Evolutionary conservation across 805 yeast species (phyloP).

Genomic region (Candida ulmi): DNA sequence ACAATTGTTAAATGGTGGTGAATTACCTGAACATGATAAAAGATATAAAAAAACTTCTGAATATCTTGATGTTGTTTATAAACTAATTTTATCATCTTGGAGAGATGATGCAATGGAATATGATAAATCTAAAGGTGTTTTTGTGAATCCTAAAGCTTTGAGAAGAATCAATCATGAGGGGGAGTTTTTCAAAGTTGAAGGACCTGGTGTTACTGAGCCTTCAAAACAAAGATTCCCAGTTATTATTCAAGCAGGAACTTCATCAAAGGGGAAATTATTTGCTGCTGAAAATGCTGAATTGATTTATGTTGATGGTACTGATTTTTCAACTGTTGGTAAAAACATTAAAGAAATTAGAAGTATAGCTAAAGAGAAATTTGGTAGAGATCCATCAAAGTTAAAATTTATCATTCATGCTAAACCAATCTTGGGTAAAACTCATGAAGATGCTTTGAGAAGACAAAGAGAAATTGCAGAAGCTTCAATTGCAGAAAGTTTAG

Average conservation of each 20-base stretch:
- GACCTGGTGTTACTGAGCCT: slow-evolving; percentile 35
- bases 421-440: slow-evolving; percentile 33
- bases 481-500: slow-evolving; percentile 21
- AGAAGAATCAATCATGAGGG: slow-evolving; percentile 35
- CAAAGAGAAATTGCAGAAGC: too few relatives aligned
- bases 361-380: slow-evolving; percentile 28
- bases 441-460: slow-evolving; percentile 43
- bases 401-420: slow-evolving; percentile 34
- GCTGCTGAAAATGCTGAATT: slow-evolving; percentile 41
- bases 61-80: slow-evolving; percentile 30
- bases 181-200: slow-evolving; percentile 33
- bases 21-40: slow-evolving; percentile 30
- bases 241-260: slow-evolving; percentile 39
- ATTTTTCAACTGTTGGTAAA: slow-evolving; percentile 25
- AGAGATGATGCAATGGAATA: slow-evolving; percentile 26
- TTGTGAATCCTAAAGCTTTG: slow-evolving; percentile 29
- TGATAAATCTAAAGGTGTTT: slow-evolving; percentile 16
- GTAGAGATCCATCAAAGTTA: slow-evolving; percentile 31
- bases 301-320: slow-evolving; percentile 32
- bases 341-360: slow-evolving; percentile 27
- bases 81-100: slow-evolving; percentile 32
- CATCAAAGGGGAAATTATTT: slow-evolving; percentile 33
- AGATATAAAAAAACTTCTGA: slow-evolving; percentile 34
- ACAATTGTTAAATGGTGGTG: slow-evolving; percentile 28
- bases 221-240: slow-evolving; percentile 40